phyloP scores from a whole-genome alignment of 2,329 filamentous ascomycete genomes.

The Alternaria sp. region DNA sequence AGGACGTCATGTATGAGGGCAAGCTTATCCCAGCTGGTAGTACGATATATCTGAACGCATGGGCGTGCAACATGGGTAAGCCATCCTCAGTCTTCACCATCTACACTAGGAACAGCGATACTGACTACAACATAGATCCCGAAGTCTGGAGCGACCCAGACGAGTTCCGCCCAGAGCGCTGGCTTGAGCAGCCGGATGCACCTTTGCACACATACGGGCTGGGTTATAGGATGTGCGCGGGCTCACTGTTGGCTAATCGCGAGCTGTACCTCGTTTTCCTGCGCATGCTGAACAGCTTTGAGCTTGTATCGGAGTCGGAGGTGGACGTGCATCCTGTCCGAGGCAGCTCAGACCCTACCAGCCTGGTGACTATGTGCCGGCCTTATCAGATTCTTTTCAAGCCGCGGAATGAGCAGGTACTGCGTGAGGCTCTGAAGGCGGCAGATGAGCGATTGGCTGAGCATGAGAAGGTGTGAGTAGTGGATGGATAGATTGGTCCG shows the following conservation, averaged over 20 bases:
- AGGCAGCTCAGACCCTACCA: slow-evolving; percentile 67
- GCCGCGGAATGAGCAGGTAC: slow-evolving; percentile 57
- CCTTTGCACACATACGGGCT: slow-evolving; percentile 70
- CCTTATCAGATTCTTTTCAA: slow-evolving; percentile 65
- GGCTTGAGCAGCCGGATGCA: slow-evolving; percentile 68
- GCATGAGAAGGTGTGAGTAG: slow-evolving; percentile 11
- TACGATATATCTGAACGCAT: slow-evolving; percentile 70
- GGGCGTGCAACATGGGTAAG: slow-evolving; percentile 73
- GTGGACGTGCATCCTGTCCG: slow-evolving; percentile 65
- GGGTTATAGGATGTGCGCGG: slow-evolving; percentile 72
- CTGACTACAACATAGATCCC: slow-evolving; percentile 48
- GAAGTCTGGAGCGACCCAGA: slow-evolving; percentile 65
- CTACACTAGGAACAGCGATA: neutral
- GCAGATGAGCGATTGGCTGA: slow-evolving; percentile 35
- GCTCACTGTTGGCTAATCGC: slow-evolving; percentile 66
- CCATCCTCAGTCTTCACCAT: slow-evolving; percentile 40
- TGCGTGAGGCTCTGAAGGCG: slow-evolving; percentile 52
- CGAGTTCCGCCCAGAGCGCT: slow-evolving; percentile 66
- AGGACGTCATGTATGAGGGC: slow-evolving; percentile 64
- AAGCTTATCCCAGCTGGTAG: slow-evolving; percentile 66
- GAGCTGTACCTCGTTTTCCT: slow-evolving; percentile 71
- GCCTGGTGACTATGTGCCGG: slow-evolving; percentile 66
- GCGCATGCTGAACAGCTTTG: slow-evolving; percentile 67
- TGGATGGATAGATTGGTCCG: neutral
- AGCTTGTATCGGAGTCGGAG: slow-evolving; percentile 60